Evolutionary conservation across 1,284 basidiomycete genomes (phyloP), one percentile per base, ranked within the genome.

Genomic region (Puccinia novopanici): DNA sequence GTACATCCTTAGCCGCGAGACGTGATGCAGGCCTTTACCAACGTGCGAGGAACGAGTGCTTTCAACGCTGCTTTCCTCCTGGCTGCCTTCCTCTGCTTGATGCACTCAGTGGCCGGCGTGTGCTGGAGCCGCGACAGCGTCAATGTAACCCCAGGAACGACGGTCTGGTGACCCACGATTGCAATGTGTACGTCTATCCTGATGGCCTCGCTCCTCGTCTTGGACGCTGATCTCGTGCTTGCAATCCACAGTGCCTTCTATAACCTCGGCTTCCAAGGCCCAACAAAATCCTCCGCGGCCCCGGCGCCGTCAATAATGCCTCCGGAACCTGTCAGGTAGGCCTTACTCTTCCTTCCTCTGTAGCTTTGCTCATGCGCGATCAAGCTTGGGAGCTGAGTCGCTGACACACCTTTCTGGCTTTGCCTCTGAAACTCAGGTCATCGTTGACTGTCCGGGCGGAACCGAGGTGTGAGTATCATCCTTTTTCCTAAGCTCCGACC

Each of bases 291-390:
- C 27, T 59, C 57, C 4, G 27, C 12, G 27, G 27, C 15, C 57
- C 57, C 27, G n/a, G 57, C 8, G 57, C 57, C 15, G 57, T 59
- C 15, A 34, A 34, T 59, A 24, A 6, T 24, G 57, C 57, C 34
- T 59, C 57, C 34, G 57, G 57, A 59, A 59, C 57, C 27, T 59
- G 57, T 27, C 57, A 27, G 17, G 57, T 59, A 59, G 27, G 57
- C 15, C 8, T 12, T 2, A 55, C 27, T 27, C 34, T 57, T 57
- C 8, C 42, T 8, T 45, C 15, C 8, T 45, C 42, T n/a, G n/a
- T n/a, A n/a, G n/a, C n/a, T n/a, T n/a, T n/a, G n/a, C n/a, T n/a
- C n/a, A n/a, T n/a, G n/a, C n/a, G n/a, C n/a, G n/a, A n/a, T n/a
- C n/a, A n/a, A n/a, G n/a, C n/a, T n/a, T n/a, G n/a, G n/a, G n/a